phyloP scores from a whole-genome alignment of 345 rosid species.

The Pistacia integerrima region DNA sequence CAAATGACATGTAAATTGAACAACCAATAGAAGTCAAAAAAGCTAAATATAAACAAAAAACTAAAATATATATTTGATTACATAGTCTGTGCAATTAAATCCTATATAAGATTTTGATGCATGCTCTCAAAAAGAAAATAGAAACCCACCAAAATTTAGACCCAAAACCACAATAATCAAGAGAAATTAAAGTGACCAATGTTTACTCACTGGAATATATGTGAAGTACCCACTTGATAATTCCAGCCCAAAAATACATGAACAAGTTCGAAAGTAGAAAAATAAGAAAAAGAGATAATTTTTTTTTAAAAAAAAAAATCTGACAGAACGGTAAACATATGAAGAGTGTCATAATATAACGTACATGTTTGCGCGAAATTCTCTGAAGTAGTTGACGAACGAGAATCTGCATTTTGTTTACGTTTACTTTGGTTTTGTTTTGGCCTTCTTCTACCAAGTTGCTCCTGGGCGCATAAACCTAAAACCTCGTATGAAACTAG shows the following conservation, averaged over 20 bases:
- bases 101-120: neutral
- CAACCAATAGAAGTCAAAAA: neutral
- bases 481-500: neutral
- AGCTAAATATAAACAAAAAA: neutral
- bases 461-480: neutral
- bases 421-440: neutral
- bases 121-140: neutral
- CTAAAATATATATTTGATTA: neutral
- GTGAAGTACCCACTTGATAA: slow-evolving; percentile 16
- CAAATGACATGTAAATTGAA: slow-evolving; percentile 1
- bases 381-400: slow-evolving; percentile 39
- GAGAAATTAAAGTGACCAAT: neutral
- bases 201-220: neutral
- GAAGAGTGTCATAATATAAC: slow-evolving; percentile 8
- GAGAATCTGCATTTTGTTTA: slow-evolving; percentile 40
- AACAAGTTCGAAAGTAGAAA: neutral
- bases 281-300: neutral
- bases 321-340: neutral
- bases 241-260: slow-evolving; percentile 2
- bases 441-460: neutral
- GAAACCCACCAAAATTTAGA: neutral
- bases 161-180: neutral
- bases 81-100: neutral
- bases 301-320: neutral
- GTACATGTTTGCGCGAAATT: slow-evolving; percentile 35